Percentiles rank a stretch among this genome's conserved stretches.
These are phyloP conservation scores for Aureobasidium sp. DNA, from an alignment of 2,329 filamentous ascomycete genomes.

Conservation along the genomic window DNA sequence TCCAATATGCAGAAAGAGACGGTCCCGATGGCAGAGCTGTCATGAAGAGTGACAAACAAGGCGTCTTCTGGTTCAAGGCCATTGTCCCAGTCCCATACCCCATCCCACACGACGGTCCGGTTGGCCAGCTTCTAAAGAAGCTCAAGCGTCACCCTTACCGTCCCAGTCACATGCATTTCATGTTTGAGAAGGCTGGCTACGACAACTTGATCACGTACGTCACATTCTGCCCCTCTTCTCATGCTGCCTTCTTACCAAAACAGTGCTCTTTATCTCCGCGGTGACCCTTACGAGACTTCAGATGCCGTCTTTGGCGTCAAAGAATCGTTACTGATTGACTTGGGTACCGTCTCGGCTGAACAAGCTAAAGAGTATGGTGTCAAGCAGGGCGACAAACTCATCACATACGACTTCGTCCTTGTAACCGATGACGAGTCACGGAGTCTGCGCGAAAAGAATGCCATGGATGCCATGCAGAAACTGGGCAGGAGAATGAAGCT, in stretches of 20 bases:
- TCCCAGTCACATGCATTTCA: constrained; percentile 78
- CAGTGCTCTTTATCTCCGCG: constrained; percentile 69
- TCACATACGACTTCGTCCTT: constrained; percentile 66
- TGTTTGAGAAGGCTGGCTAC: constrained; percentile 74
- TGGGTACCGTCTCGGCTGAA: constrained; percentile 46
- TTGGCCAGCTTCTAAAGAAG: constrained; percentile 61
- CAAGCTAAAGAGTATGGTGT: constrained; percentile 55
- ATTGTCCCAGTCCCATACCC: constrained; percentile 81
- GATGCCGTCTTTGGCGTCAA: constrained; percentile 87
- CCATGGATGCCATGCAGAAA: constrained; percentile 58
- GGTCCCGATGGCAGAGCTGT: constrained; percentile 67
- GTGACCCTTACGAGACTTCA: constrained; percentile 73
- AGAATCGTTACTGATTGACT: constrained; percentile 65
- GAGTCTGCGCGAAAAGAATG: constrained; percentile 58
- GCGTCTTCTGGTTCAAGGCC: constrained; percentile 76
- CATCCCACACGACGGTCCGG: constrained; percentile 77
- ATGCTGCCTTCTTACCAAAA: constrained; percentile 16
- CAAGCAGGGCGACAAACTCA: constrained; percentile 50
- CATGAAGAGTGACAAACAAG: constrained; percentile 61
- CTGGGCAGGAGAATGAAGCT: constrained; percentile 65
- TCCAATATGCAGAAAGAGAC: constrained; percentile 61
- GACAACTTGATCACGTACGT: constrained; percentile 78
- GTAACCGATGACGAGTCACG: constrained; percentile 64
- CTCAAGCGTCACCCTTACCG: constrained; percentile 70
- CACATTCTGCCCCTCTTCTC: not conserved